These are phyloP conservation scores for Podospora bellae-mahoneyi DNA, from an alignment of 495 filamentous ascomycete species.

Conservation along the genomic window DNA sequence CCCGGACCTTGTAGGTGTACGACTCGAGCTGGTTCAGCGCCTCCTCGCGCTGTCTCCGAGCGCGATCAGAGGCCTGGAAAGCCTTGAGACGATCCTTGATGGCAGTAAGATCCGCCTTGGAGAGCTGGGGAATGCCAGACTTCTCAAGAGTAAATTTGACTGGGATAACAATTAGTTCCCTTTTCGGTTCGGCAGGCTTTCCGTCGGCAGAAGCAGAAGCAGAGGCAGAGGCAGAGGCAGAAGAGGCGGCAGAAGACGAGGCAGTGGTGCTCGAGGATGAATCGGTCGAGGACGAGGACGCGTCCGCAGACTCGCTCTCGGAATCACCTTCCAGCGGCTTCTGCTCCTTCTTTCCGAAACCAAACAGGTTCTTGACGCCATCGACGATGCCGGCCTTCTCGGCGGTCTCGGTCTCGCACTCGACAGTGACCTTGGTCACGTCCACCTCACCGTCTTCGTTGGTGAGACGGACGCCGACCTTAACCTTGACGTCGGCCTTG, in stretches of 20 bases:
- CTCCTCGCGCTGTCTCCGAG: conserved; percentile 76
- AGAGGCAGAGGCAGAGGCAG: conserved; percentile 33
- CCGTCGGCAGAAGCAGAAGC: conserved; percentile 42
- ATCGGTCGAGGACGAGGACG: conserved; percentile 46
- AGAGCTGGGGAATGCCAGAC: conserved; percentile 56
- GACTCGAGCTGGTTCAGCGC: conserved; percentile 86
- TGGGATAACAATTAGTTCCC: conserved; percentile 66
- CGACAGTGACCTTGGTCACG: conserved; percentile 68
- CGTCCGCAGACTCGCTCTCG: conserved; percentile 35
- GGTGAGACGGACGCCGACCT: conserved; percentile 69
- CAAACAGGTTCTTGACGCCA: conserved; percentile 91
- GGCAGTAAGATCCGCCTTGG: conserved; percentile 57
- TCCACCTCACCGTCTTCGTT: conserved; percentile 78
- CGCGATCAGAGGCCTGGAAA: conserved; percentile 78
- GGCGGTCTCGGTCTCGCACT: conserved; percentile 69
- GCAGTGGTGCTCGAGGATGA: conserved; percentile 33
- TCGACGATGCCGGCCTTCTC: conserved; percentile 82
- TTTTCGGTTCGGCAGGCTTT: conserved; percentile 51
- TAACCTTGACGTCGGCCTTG: conserved; percentile 71
- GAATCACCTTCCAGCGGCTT: conserved; percentile 57
- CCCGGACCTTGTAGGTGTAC: conserved; percentile 87
- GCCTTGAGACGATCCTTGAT: conserved; percentile 71
- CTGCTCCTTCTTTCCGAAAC: conserved; percentile 86
- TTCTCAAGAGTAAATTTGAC: conserved; percentile 60
- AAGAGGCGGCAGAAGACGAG: conserved; percentile 33